Evolutionary conservation across 257 asterid species (phyloP).

Genomic region (Catharanthus roseus): DNA sequence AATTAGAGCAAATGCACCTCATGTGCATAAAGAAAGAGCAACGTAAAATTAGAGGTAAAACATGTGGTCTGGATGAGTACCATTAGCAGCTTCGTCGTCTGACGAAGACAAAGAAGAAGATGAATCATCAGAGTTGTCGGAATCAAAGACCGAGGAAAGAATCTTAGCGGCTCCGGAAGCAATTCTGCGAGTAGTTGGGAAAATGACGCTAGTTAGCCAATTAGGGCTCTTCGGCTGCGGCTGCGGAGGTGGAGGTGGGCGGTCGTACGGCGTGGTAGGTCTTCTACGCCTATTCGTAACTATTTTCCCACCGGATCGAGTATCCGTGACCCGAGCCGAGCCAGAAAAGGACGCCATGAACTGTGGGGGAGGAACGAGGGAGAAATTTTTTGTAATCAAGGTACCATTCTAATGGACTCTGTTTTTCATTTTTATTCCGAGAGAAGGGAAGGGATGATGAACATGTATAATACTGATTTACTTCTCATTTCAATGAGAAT

Average conservation of each 20-base stretch:
- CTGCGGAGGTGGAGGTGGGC: conserved; percentile 24
- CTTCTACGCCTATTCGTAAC: conserved; percentile 25
- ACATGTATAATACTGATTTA: no score
- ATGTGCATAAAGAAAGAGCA: not conserved
- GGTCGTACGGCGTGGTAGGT: conserved; percentile 35
- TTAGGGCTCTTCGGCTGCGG: conserved; percentile 27
- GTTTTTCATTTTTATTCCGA: not conserved
- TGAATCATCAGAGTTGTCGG: conserved; percentile 34
- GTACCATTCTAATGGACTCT: not conserved
- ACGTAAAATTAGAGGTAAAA: not conserved
- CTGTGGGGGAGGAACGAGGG: not conserved
- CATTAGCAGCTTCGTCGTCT: conserved; percentile 34
- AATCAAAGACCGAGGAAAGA: conserved; percentile 49
- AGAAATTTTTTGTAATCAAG: not conserved
- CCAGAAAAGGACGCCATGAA: conserved; percentile 20
- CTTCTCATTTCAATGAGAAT: no score
- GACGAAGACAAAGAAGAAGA: conserved; percentile 32
- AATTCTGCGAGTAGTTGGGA: conserved; percentile 35
- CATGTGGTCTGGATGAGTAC: conserved; percentile 12
- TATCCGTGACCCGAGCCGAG: conserved; percentile 6
- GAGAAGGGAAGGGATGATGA: not conserved
- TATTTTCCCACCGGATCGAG: conserved; percentile 43
- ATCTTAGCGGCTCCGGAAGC: conserved; percentile 78
- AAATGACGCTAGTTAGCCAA: conserved; percentile 33
- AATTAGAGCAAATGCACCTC: not conserved